Conservation (phyloP, 1,284 basidiomycete genomes). For the Pterulicium gracile region DNA sequence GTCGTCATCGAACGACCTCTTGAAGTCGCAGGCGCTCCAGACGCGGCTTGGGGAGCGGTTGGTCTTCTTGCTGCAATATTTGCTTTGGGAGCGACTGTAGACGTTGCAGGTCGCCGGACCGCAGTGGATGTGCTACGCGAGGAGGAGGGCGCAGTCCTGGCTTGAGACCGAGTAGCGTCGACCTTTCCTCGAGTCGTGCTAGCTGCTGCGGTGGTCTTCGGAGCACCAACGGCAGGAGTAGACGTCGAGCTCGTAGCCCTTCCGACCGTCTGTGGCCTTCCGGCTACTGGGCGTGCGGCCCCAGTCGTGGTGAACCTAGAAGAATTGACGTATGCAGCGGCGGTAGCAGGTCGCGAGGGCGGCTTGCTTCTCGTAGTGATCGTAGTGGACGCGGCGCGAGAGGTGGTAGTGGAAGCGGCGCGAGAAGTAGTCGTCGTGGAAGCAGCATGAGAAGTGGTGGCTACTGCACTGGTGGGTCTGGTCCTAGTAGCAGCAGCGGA, state of each 20-base stretch:
- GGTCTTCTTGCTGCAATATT: too few relatives aligned
- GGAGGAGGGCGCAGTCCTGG: background rate
- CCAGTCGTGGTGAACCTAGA: too few relatives aligned
- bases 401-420: too few relatives aligned
- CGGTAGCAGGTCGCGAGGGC: background rate
- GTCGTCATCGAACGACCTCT: too few relatives aligned
- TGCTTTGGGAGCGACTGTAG: too few relatives aligned
- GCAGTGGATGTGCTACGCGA: too few relatives aligned
- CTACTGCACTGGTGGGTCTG: background rate
- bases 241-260: background rate
- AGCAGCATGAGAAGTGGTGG: background rate
- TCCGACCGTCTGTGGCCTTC: background rate
- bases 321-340: background rate
- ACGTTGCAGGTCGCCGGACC: too few relatives aligned
- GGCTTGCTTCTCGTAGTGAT: background rate
- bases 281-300: too few relatives aligned
- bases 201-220: background rate
- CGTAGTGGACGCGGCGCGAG: too few relatives aligned
- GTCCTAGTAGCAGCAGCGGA: background rate
- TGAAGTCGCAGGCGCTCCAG: too few relatives aligned
- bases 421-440: background rate
- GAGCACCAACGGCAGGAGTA: background rate
- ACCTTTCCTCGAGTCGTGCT: slow-evolving; percentile 8
- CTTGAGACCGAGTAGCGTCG: too few relatives aligned
- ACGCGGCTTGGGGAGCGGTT: too few relatives aligned